These are phyloP conservation scores for Nothophytophthora sp. DNA, from an alignment of 352 stramenopile species.

Conservation along the genomic window DNA sequence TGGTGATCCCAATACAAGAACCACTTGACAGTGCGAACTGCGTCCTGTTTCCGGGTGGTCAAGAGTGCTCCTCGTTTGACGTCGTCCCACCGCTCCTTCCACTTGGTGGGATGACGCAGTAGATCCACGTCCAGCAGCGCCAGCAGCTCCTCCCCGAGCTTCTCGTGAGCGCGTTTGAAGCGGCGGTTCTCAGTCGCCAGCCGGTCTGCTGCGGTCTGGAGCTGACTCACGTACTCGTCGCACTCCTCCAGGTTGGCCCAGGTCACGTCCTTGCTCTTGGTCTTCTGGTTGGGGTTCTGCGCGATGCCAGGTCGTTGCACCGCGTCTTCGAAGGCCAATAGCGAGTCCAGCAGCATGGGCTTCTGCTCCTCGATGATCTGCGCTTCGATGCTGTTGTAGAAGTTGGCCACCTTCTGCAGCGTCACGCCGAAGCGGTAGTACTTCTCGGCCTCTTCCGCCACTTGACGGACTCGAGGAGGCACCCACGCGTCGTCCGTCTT, in stretches of 20 bases:
- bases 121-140: conserved; percentile 91
- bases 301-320: conserved; percentile 67
- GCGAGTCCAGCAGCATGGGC: conserved; percentile 92
- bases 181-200: conserved; percentile 90
- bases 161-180: conserved; percentile 89
- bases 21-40: conserved; percentile 88
- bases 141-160: conserved; percentile 76
- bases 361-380: conserved; percentile 96
- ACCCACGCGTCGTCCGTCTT: conserved; percentile 62
- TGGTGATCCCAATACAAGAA: conserved; percentile 95
- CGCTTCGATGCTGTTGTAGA: conserved; percentile 96
- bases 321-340: conserved; percentile 91
- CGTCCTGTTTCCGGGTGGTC: conserved; percentile 81
- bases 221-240: conserved; percentile 91
- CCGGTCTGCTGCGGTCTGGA: conserved; percentile 90
- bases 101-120: conserved; percentile 79
- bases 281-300: conserved; percentile 37
- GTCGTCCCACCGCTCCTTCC: conserved; percentile 88
- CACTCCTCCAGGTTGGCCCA: conserved; percentile 93
- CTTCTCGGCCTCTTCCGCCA: conserved; percentile 89
- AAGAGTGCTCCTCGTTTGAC: conserved; percentile 75
- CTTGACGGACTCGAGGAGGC: conserved; percentile 58
- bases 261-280: conserved; percentile 73
- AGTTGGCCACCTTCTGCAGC: conserved; percentile 96
- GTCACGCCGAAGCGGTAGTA: conserved; percentile 95